Conservation (phyloP, 2,329 filamentous ascomycete genomes). For the Ceratocystis colombiana region DNA sequence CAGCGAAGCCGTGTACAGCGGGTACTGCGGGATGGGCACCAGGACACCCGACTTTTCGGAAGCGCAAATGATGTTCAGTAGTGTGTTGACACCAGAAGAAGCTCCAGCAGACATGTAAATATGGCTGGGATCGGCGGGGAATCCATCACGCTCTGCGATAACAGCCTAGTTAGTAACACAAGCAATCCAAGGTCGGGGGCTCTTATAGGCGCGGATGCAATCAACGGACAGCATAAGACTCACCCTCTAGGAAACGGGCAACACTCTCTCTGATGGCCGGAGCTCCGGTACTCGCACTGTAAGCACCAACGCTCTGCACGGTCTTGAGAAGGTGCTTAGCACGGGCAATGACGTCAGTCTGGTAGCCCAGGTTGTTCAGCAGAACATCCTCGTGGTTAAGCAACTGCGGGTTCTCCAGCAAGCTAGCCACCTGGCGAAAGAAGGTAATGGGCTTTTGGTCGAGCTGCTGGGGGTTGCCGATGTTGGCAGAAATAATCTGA, state of each 20-base stretch:
- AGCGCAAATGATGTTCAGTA: constrained; percentile 80
- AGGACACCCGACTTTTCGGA: constrained; percentile 69
- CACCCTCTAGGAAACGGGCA: constrained; percentile 83
- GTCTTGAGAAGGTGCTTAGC: constrained; percentile 71
- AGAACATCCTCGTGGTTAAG: constrained; percentile 77
- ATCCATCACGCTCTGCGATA: constrained; percentile 66
- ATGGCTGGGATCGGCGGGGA: constrained; percentile 65
- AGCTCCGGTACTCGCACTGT: constrained; percentile 86
- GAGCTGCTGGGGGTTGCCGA: constrained; percentile 96
- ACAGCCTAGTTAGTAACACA: no score
- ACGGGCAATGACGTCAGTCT: constrained; percentile 76
- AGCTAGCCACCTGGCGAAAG: constrained; percentile 90
- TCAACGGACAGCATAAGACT: constrained; percentile 30
- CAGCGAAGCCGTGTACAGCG: constrained; percentile 90
- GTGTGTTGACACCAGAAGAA: constrained; percentile 87
- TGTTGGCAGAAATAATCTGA: constrained; percentile 91
- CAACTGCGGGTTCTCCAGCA: constrained; percentile 80
- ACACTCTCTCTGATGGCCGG: constrained; percentile 80
- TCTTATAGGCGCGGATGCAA: no score
- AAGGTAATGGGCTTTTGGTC: constrained; percentile 99
- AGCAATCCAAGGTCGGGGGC: no score
- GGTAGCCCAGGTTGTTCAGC: constrained; percentile 66
- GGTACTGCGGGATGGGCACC: constrained; percentile 94
- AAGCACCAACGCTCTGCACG: constrained; percentile 86
- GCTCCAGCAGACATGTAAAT: constrained; percentile 90